Conservation (phyloP, 1,284 basidiomycete species). For the Prillingera fragicola region DNA sequence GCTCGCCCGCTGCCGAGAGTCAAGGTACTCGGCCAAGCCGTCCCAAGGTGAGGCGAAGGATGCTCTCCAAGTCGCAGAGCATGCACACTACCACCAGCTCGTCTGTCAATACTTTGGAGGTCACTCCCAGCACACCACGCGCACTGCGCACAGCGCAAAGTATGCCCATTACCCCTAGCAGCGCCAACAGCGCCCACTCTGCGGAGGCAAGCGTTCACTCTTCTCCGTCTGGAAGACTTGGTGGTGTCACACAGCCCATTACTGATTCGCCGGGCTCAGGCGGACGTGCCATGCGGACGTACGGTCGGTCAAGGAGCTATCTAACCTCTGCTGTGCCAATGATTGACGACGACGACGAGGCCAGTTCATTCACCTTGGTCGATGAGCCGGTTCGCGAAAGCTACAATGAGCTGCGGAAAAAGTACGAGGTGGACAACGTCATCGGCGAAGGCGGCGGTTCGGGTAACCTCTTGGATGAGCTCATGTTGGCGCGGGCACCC, state of each 20-base stretch:
- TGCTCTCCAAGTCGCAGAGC: slow-evolving; percentile 41
- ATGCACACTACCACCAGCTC: slow-evolving; percentile 15
- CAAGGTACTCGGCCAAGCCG: slow-evolving; percentile 2
- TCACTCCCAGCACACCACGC: slow-evolving; percentile 7
- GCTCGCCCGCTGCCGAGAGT: slow-evolving; percentile 7
- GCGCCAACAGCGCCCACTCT: slow-evolving; percentile 2
- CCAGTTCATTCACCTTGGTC: background rate
- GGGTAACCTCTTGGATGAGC: slow-evolving; percentile 24
- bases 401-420: slow-evolving; percentile 41
- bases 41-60: slow-evolving; percentile 21
- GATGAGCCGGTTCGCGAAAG: slow-evolving; percentile 21
- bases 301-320: slow-evolving; percentile 30
- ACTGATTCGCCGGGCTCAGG: slow-evolving; percentile 8
- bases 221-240: slow-evolving; percentile 2
- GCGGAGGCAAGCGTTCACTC: slow-evolving; percentile 2
- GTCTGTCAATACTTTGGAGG: background rate
- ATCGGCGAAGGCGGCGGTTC: slow-evolving; percentile 6
- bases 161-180: slow-evolving; percentile 13
- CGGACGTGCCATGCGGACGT: slow-evolving; percentile 31
- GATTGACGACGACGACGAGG: slow-evolving; percentile 5
- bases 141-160: slow-evolving; percentile 6
- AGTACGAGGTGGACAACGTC: slow-evolving; percentile 38
- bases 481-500: slow-evolving; percentile 30
- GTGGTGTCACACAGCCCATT: background rate
- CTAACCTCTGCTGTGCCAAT: slow-evolving; percentile 2